Base-by-base conservation (phyloP, 305 asterid genomes). In the Fraxinus paxiana region DNA sequence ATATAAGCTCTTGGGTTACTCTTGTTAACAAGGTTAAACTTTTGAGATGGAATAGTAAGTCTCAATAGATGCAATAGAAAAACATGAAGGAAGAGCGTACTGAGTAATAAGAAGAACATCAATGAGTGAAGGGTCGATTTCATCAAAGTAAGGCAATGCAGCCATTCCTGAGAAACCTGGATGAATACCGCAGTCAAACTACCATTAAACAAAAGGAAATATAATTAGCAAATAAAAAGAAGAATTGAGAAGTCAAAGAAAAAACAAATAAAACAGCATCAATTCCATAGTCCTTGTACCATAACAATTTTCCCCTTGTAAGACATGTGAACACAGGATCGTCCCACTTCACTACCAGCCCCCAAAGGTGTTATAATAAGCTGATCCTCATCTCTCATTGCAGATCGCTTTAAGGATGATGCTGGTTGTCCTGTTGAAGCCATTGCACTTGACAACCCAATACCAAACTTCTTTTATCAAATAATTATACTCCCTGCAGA, bases 181-280 rank as follows among this genome's bases (percentile, higher is more conserved):
- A 83, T 94, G 99, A 85, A 96, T 96, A 43, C 99, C 99, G 81
- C 99, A 92, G 82, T 96, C 99, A 80, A 96, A 96, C 99, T 94
- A 85, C 82, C 80, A 70, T 28, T 70, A 31, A 77, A 75, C 24
- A 35, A 75, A 18, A 77, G 76, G 20, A 6, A 80, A 75, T 22
- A 81, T 43, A 56, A 5, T 35, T 54, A 15, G 26, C 63, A 35
- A 86, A 73, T 37, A 28, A 22, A 67, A 41, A 37, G 22, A 43
- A 35, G 24, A 73, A 48, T 7, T 8, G 63, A 73, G 82, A 30
- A 28, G 3, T 7, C 54, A 38, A 2, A 56, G 17, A 61, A 77
- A 43, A 18, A 18, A 46, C 0, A 59, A 18, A 22, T 6, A 7
- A 33, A 20, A 0, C 5, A 5, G 18, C 5, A 7, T 13, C 31